A percentile compares a stretch with the other conserved stretches of the same genome.
Evolutionary conservation across 2,329 filamentous ascomycete genomes (phyloP).

Genomic region (Xylariales sp.): DNA sequence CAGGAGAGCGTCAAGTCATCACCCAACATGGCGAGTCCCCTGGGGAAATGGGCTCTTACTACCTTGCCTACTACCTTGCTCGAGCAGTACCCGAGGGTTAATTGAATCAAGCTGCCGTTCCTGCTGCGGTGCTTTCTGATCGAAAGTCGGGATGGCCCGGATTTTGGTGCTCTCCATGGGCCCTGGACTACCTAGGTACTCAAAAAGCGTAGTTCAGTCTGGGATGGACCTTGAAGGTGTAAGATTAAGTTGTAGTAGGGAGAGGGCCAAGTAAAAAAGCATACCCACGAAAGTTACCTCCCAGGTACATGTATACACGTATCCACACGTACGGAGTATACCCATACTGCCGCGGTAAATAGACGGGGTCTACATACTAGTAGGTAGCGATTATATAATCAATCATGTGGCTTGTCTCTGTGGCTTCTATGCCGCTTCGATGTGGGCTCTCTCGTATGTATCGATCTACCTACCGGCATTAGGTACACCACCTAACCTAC

Average conservation of each 20-base stretch:
- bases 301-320: not conserved
- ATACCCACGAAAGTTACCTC: not conserved
- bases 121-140: not conserved
- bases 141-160: not conserved
- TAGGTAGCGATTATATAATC: too few species aligned
- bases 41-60: not conserved
- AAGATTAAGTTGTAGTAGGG: not conserved
- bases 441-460: too few species aligned
- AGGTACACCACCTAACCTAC: too few species aligned
- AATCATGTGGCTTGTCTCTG: slow-evolving; percentile 1
- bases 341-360: too few species aligned
- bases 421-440: not conserved
- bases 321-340: too few species aligned
- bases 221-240: slow-evolving; percentile 2
- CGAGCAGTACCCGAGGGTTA: not conserved
- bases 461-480: too few species aligned
- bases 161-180: not conserved
- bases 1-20: slow-evolving; percentile 1
- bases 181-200: not conserved
- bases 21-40: not conserved
- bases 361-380: not conserved
- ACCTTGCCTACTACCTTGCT: not conserved
- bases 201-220: not conserved
- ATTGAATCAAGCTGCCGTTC: not conserved
- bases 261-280: not conserved